Conservation (phyloP, 1,139 yeast genomes). For the Candida sp. region DNA sequence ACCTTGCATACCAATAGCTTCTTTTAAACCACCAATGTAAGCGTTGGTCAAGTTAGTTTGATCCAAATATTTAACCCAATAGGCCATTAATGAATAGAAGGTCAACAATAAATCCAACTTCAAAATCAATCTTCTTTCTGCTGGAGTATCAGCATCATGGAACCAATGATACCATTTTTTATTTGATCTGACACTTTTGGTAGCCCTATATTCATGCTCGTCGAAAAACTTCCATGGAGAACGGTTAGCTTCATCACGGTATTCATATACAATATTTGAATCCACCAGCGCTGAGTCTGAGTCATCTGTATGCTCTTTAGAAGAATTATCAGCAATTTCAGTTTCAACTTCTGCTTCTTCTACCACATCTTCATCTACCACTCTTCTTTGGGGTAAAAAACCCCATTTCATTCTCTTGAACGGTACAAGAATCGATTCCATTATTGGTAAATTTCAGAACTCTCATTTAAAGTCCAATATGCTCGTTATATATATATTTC, state of each 20-base stretch:
- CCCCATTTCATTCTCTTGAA: constrained; percentile 46
- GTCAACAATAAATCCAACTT: constrained; percentile 63
- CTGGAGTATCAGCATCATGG: constrained; percentile 52
- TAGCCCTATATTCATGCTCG: constrained; percentile 57
- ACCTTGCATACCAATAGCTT: constrained; percentile 59
- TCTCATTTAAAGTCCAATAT: too few relatives aligned
- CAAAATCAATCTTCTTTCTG: constrained; percentile 50
- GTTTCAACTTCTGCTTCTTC: constrained; percentile 3
- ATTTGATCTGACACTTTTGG: constrained; percentile 24
- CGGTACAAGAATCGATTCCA: constrained; percentile 10
- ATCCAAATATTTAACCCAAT: constrained; percentile 72
- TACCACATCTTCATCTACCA: constrained; percentile 29
- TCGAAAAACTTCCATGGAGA: constrained; percentile 64
- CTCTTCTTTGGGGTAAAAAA: constrained; percentile 42
- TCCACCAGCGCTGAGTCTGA: not conserved
- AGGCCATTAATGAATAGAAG: constrained; percentile 57
- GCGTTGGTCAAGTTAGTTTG: constrained; percentile 61
- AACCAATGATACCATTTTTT: constrained; percentile 68
- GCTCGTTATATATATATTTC: too few relatives aligned
- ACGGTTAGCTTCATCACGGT: constrained; percentile 59
- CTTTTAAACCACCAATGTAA: constrained; percentile 64
- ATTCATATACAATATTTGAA: constrained; percentile 27
- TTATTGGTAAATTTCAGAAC: not conserved
- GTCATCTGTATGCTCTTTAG: not conserved
- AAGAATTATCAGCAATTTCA: not conserved